These are phyloP conservation scores for Nectriaceae sp. DNA, from an alignment of 2,329 filamentous ascomycete species.

Conservation along the genomic window DNA sequence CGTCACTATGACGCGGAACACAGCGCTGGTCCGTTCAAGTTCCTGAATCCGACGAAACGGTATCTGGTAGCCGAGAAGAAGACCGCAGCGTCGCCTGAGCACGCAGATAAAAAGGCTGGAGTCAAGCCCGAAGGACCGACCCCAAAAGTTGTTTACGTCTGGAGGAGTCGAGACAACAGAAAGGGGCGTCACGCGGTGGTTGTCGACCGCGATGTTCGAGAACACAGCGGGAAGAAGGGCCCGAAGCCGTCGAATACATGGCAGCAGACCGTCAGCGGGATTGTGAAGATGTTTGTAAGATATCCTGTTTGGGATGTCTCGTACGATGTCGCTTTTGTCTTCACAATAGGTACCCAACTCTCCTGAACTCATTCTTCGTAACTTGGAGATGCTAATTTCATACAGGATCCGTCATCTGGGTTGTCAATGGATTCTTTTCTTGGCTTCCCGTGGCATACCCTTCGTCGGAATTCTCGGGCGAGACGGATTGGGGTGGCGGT, in stretches of 20 bases:
- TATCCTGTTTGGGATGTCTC: slow-evolving; percentile 46
- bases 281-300: slow-evolving; percentile 38
- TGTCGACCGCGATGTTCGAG: slow-evolving; percentile 18
- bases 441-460: slow-evolving; percentile 61
- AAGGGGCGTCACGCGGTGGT: slow-evolving; percentile 41
- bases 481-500: slow-evolving; percentile 57
- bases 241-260: slow-evolving; percentile 27
- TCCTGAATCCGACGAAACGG: slow-evolving; percentile 12
- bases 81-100: not conserved
- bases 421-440: slow-evolving; percentile 64
- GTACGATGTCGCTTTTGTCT: slow-evolving; percentile 42
- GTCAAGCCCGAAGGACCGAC: not conserved
- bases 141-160: slow-evolving; percentile 36
- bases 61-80: slow-evolving; percentile 8
- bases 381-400: too few relatives aligned
- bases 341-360: slow-evolving; percentile 42
- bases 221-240: slow-evolving; percentile 17
- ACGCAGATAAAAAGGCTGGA: not conserved
- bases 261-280: slow-evolving; percentile 28
- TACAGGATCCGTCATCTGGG: slow-evolving; percentile 51
- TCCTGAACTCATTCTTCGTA: too few relatives aligned
- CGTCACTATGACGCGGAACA: slow-evolving; percentile 15
- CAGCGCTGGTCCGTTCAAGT: slow-evolving; percentile 7
- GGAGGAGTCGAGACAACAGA: slow-evolving; percentile 45
- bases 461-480: slow-evolving; percentile 52